Evolutionary conservation across 139 green algal species (phyloP).

Genomic region (Deuterostichococcus epilithicus): DNA sequence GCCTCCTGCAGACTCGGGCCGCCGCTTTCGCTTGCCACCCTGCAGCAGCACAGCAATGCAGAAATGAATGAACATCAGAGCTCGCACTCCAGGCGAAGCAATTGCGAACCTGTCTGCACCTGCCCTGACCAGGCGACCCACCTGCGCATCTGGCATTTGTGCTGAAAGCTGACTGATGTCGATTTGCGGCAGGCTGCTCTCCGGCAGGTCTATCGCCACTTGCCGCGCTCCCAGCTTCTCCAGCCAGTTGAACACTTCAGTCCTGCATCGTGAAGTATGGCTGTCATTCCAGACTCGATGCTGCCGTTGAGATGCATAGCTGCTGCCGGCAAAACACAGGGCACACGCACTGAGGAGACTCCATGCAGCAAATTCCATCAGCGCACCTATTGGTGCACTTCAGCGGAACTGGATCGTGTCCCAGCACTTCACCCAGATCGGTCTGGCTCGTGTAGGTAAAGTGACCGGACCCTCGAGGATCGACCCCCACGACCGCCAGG

Average conservation of each 20-base stretch:
- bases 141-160: background rate
- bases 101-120: no score
- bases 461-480: slow-evolving; percentile 45
- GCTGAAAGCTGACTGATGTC: background rate
- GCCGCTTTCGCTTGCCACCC: no score
- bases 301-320: no score
- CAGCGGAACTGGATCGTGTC: background rate
- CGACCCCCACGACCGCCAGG: slow-evolving; percentile 30
- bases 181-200: background rate
- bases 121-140: no score
- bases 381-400: background rate
- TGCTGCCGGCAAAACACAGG: no score
- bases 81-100: no score
- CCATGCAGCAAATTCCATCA: no score
- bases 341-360: no score
- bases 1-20: no score
- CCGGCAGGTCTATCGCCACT: background rate
- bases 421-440: background rate
- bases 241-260: background rate
- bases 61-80: no score
- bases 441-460: slow-evolving; percentile 45
- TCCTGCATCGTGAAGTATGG: background rate
- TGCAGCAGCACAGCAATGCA: no score
- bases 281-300: no score
- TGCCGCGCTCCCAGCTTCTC: background rate